Percentiles rank a stretch among this genome's conserved stretches.
Conservation (phyloP, 129 eudicot species). For the Ambrosia artemisiifolia region DNA sequence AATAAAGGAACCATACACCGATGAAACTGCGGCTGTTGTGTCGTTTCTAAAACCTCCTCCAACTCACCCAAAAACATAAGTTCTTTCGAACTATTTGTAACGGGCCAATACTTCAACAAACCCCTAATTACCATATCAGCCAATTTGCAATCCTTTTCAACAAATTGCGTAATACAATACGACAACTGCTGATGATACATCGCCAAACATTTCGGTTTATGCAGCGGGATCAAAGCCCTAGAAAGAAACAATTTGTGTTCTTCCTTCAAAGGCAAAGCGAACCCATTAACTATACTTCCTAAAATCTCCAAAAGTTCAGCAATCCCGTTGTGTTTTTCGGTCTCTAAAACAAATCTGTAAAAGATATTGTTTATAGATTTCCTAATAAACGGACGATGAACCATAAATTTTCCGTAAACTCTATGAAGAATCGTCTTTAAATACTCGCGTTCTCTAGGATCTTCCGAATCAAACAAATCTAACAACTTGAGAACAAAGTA, state of each 20-base stretch:
- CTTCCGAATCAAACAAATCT: constrained; percentile 85
- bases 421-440: constrained; percentile 78
- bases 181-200: constrained; percentile 83
- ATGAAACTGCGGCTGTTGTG: constrained; percentile 74
- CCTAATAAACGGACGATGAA: constrained; percentile 72
- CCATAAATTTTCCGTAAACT: constrained; percentile 86
- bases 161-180: constrained; percentile 69
- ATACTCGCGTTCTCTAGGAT: constrained; percentile 87
- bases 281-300: constrained; percentile 79
- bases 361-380: constrained; percentile 77
- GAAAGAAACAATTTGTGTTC: constrained; percentile 80
- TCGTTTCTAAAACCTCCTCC: constrained; percentile 83
- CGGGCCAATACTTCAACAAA: constrained; percentile 78
- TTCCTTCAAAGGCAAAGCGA: constrained; percentile 82
- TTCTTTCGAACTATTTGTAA: constrained; percentile 81
- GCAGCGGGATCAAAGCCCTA: constrained; percentile 66
- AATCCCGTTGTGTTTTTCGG: constrained; percentile 74
- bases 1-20: constrained; percentile 82
- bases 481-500: constrained; percentile 66
- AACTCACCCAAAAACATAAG: constrained; percentile 74
- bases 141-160: constrained; percentile 81
- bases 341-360: constrained; percentile 61
- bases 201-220: constrained; percentile 66
- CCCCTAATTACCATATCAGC: constrained; percentile 81
- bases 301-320: constrained; percentile 81